Conservation (phyloP, 1,284 basidiomycete genomes). For the Pseudozyma sp. region DNA sequence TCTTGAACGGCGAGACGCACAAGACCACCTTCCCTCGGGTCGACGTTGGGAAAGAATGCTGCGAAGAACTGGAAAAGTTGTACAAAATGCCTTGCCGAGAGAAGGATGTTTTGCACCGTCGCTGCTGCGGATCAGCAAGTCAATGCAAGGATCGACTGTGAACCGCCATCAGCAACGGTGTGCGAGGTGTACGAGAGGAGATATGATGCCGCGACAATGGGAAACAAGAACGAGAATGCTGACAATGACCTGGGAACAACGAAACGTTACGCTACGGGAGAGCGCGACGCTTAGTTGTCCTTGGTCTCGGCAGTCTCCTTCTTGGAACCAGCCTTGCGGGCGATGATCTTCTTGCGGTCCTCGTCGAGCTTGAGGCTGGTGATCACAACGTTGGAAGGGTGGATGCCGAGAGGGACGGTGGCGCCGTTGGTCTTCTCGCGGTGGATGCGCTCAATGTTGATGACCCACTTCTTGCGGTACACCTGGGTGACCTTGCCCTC, state of each 20-base stretch:
- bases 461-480: conserved; percentile 99
- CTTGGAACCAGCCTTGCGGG: conserved; percentile 63
- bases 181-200: not conserved
- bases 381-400: conserved; percentile 97
- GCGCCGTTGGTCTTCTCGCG: conserved; percentile 98
- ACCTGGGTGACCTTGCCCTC: conserved; percentile 81
- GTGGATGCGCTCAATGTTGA: conserved; percentile 97
- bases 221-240: conserved; percentile 9
- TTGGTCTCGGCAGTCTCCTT: conserved; percentile 47
- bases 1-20: not conserved
- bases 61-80: conserved; percentile 13
- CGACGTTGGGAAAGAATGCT: conserved; percentile 18
- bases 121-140: not conserved
- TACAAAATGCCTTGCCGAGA: conserved; percentile 20
- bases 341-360: conserved; percentile 66
- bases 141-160: not conserved
- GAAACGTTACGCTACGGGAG: not conserved
- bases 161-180: conserved; percentile 2
- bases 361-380: conserved; percentile 69
- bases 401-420: conserved; percentile 90
- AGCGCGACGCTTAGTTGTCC: conserved; percentile 42
- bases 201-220: conserved; percentile 19
- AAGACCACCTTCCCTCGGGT: conserved; percentile 13
- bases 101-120: conserved; percentile 9
- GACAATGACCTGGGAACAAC: conserved; percentile 4